Base-by-base conservation (phyloP, 1,284 basidiomycete genomes). In the Singerocomus rubriflavus region DNA sequence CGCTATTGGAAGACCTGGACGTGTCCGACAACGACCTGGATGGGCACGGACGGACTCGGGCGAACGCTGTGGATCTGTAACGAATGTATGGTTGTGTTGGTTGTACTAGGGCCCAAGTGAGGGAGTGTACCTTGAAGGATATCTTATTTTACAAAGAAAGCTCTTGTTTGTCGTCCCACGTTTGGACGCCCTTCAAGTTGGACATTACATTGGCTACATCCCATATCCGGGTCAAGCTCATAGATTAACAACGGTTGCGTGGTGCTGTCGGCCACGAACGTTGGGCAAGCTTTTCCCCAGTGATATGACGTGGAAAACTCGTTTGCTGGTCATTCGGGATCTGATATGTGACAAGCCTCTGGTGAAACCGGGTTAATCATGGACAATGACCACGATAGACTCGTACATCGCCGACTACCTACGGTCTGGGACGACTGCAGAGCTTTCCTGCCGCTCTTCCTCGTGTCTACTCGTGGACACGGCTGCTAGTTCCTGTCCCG, bases 401-500 rank as follows among this genome's bases (percentile, higher is more conserved):
- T 54, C 33, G 9, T 52, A 4, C 32, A 13, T 29, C 38, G 21
- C 14, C 31, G 26, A 17, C 29, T 12, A 5, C 33, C 48, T n/a
- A 34, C 38, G 3, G 11, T 30, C 12, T 44, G 45, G 52, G 49
- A 48, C 31, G 35, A 58, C 29, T 51, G 52, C 32, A 50, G 17
- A 32, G 11, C 40, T 1, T 49, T 45, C 25, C 55, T 51, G 5
- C 6, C 48, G 25, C 37, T 61, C 34, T 51, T 53, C 33, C 36
- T 62, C 47, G 48, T 4, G 38, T 60, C 40, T 36, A 70, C 45
- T 30, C 48, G 69, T 68, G 39, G 68, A 57, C 54, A 67, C 67
- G 36, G 68, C 81, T 77, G 32, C 81, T 85, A 51, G 84, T 83
- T 3, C 85, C 75, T 14, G 72, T 76, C 82, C 46, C 79, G 79